Evolutionary conservation across 495 filamentous ascomycete species (phyloP).

Genomic region (Glutinoglossum americanum): DNA sequence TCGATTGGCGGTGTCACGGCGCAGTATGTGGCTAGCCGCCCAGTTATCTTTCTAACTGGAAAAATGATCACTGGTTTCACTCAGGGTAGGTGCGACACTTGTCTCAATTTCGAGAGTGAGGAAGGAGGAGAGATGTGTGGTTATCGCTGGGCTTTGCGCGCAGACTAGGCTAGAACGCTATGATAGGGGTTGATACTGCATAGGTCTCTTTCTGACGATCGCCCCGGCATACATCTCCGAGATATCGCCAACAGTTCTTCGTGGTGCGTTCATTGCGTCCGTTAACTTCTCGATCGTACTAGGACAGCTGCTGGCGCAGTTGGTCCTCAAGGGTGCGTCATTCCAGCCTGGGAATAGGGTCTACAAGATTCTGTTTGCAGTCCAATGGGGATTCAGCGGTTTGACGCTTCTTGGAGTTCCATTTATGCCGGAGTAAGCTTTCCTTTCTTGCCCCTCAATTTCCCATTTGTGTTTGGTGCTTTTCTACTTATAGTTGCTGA

Average conservation of each 20-base stretch:
- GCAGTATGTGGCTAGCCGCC: conserved; percentile 12
- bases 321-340: conserved; percentile 20
- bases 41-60: conserved; percentile 14
- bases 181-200: no score
- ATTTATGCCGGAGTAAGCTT: conserved; percentile 23
- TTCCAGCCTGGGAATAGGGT: conserved; percentile 14
- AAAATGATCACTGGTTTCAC: conserved; percentile 18
- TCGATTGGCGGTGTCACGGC: conserved; percentile 15
- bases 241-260: conserved; percentile 19
- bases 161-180: no score
- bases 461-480: no score
- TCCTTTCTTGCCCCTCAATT: neutral
- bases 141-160: neutral
- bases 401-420: conserved; percentile 18
- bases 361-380: conserved; percentile 19
- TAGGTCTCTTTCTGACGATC: conserved; percentile 18
- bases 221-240: conserved; percentile 18
- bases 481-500: neutral
- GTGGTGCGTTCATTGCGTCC: conserved; percentile 20
- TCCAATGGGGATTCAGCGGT: conserved; percentile 18
- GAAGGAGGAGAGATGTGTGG: neutral
- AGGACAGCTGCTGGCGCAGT: conserved; percentile 20
- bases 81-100: neutral
- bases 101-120: neutral
- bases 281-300: conserved; percentile 21